Evolutionary conservation across 106 monocot genomes (phyloP).

Genomic region (Triglochin maritima): DNA sequence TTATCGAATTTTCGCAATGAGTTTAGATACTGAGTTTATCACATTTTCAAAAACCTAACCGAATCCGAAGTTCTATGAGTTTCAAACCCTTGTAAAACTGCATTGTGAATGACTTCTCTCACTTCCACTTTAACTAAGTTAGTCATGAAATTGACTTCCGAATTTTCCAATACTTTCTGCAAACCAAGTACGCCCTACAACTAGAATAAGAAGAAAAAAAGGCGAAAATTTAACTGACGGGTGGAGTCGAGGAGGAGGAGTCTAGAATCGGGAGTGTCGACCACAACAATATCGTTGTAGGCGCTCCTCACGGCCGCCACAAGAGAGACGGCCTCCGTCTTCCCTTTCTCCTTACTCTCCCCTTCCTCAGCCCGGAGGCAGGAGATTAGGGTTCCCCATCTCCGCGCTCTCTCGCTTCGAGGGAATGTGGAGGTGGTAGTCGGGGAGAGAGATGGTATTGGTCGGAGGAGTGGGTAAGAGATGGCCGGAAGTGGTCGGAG

Average conservation of each 20-base stretch:
- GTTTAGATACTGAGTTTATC: too few species aligned
- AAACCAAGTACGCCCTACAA: neutral
- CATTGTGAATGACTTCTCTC: neutral
- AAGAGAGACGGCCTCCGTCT: conserved; percentile 6
- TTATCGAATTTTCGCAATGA: too few species aligned
- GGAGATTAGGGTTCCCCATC: neutral
- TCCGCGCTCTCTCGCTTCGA: neutral
- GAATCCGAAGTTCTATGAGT: neutral
- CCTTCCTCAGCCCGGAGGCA: neutral
- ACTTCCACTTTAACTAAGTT: neutral
- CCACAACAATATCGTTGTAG: conserved; percentile 16
- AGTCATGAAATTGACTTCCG: neutral
- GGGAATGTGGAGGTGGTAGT: neutral
- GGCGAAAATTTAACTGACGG: neutral
- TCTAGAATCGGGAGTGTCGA: conserved; percentile 14
- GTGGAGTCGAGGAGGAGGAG: conserved; percentile 15
- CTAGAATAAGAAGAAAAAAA: neutral
- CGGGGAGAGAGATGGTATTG: too few species aligned
- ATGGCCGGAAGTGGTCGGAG: too few species aligned
- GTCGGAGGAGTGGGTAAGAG: too few species aligned
- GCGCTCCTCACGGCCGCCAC: conserved; percentile 6
- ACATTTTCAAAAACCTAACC: too few species aligned
- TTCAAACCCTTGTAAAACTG: neutral
- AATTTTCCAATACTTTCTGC: too few species aligned
- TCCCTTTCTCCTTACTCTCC: neutral